Base-by-base conservation (phyloP, 768 basidiomycete genomes). In the Boletus fagicola region DNA sequence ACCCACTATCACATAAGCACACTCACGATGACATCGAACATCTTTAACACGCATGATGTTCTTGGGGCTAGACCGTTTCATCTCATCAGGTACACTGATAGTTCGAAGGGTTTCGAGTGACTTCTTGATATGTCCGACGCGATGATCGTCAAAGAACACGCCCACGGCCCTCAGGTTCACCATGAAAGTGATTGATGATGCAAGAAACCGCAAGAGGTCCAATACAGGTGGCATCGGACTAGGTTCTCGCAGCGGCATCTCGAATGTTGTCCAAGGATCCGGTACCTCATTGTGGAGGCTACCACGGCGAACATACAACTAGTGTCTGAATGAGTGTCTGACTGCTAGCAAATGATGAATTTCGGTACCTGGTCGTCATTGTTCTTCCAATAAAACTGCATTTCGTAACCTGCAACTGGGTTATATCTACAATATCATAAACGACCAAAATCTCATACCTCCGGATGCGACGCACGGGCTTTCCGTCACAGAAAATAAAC, bases 171-270 rank as follows among this genome's bases (percentile, higher is more conserved):
- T 75, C 8, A 98, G 79, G 59, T 85, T 79, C 3, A 80, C 75
- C 88, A 96, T 97, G 74, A 98, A 98, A 0, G 93, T 93, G 49
- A 98, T 85, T 1, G 90, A 91, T 6, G 93, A 93, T 26, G 87
- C 80, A 22, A 98, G 79, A 71, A 98, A 97, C 20, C 90, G 83
- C n/a, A 88, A 83, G 59, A 98, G 85, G 60, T 96, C 92, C 56
- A 92, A 88, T 6, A 87, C 78, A 28, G 82, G 77, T 1, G 91
- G 92, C 49, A 94, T 85, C 0, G 90, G 82, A 2, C 78, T 75
- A 2, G 86, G 82, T 64, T 94, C 88, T 42, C 95, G 28, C 28
- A 28, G 28, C 6, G 28, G 28, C 28, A 28, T 28, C 28, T 28
- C 6, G 28, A 28, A 28, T 28, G 28, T 28, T 28, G 28, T 28